Conservation (phyloP, 768 basidiomycete genomes). For the Crucibulum laeve region DNA sequence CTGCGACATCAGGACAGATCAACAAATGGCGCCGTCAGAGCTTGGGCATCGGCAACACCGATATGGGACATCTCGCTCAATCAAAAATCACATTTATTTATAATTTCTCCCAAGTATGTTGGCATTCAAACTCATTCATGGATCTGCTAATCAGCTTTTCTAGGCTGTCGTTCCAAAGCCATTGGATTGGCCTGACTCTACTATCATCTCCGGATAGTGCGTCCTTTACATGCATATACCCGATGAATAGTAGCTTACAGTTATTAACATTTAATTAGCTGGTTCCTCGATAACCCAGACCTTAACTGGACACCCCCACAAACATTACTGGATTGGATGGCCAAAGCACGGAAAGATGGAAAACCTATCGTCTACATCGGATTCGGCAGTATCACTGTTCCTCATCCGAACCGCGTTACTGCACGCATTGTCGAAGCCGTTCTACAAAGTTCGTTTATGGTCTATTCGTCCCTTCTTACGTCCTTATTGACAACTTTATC, state of each 20-base stretch:
- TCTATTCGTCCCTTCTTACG: neutral
- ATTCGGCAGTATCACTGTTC: slow-evolving; percentile 68
- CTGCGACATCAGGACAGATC: slow-evolving; percentile 60
- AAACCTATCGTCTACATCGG: slow-evolving; percentile 70
- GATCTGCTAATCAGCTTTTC: too few species aligned
- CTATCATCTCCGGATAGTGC: slow-evolving; percentile 52
- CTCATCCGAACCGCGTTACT: slow-evolving; percentile 50
- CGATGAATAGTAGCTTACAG: too few species aligned
- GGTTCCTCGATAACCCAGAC: slow-evolving; percentile 66
- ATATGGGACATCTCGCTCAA: slow-evolving; percentile 55
- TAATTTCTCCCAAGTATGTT: slow-evolving; percentile 55
- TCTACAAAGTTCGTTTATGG: slow-evolving; percentile 40
- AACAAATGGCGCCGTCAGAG: slow-evolving; percentile 58
- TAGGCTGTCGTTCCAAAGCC: slow-evolving; percentile 63
- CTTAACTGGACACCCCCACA: slow-evolving; percentile 50
- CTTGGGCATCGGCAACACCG: slow-evolving; percentile 45
- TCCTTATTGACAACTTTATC: slow-evolving; percentile 1
- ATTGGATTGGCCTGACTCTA: slow-evolving; percentile 64
- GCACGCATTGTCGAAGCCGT: slow-evolving; percentile 56
- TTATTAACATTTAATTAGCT: slow-evolving; percentile 41
- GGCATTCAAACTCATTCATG: neutral
- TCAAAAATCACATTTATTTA: slow-evolving; percentile 63
- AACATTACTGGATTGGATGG: slow-evolving; percentile 49
- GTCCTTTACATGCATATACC: slow-evolving; percentile 12
- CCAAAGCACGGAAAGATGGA: slow-evolving; percentile 45